Evolutionary conservation across 75 land plant species (phyloP), one percentile per base, ranked within the genome.

Genomic region (Isoetes taiwanensis): DNA sequence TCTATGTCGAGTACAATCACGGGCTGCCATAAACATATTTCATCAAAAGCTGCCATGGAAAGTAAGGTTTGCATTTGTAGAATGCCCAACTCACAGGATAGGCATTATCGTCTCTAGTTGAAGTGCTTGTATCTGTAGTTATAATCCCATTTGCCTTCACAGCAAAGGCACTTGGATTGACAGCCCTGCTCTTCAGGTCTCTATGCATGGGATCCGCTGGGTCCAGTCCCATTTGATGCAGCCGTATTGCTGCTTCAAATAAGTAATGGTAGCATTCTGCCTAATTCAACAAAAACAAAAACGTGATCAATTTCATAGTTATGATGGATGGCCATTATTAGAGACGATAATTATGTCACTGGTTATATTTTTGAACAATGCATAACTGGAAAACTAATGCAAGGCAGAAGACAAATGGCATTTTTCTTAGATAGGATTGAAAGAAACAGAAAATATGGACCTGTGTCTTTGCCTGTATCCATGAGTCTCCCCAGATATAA

Each of bases 401-500:
- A n/a, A n/a, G n/a, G n/a, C n/a, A n/a, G n/a, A n/a, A n/a, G n/a
- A n/a, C n/a, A n/a, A n/a, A n/a, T n/a, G n/a, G n/a, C n/a, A n/a
- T n/a, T n/a, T n/a, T n/a, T n/a, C n/a, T n/a, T n/a, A n/a, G n/a
- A n/a, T n/a, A n/a, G n/a, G n/a, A n/a, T n/a, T n/a, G n/a, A n/a
- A n/a, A n/a, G 19, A 0, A 32, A 32, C 2, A 2, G 11, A 2
- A 9, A 16, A 43, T 14, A 58, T n/a, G 24, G 8, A 86, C 99
- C 90, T 94, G 99, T 38, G 99, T 94, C 68, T 94, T 94, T 23
- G 99, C 90, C 71, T 72, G 80, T 50, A 94, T 94, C 99, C 99
- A 94, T 8, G 99, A 80, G 57, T 94, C 99, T 39, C 99, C 99
- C 99, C 99, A 94, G 26, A 94, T 65, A 71, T 94, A 94, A 33